Percentiles rank a stretch among this genome's conserved stretches.
Conservation (phyloP, 1,284 basidiomycete species). For the Violaceomyces palustris region DNA sequence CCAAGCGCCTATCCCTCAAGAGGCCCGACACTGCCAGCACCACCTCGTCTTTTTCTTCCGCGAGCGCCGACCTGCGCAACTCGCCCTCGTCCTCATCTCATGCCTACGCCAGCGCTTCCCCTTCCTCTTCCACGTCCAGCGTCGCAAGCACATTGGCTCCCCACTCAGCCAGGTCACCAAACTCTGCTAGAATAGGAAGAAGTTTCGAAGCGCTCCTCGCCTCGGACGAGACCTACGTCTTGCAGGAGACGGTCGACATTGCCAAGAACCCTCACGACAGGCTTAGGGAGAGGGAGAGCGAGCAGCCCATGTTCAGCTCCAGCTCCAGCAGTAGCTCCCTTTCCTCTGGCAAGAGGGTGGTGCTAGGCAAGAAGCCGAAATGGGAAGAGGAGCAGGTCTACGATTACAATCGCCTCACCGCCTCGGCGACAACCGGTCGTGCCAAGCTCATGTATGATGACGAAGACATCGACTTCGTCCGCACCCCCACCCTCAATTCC, state of each 20-base stretch:
- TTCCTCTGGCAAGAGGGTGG: too few relatives aligned
- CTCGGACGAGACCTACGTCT: slow-evolving; percentile 30
- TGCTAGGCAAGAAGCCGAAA: too few relatives aligned
- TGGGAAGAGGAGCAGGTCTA: too few relatives aligned
- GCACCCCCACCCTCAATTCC: too few relatives aligned
- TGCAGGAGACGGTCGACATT: slow-evolving; percentile 18
- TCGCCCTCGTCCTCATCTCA: slow-evolving; percentile 2
- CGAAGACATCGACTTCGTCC: too few relatives aligned
- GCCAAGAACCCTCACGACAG: too few relatives aligned
- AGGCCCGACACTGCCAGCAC: slow-evolving; percentile 14
- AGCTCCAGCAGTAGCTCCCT: too few relatives aligned
- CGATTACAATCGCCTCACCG: too few relatives aligned
- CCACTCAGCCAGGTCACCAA: slow-evolving; percentile 2
- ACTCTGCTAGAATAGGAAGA: slow-evolving; percentile 18
- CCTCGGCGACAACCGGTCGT: too few relatives aligned
- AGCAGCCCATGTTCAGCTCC: too few relatives aligned
- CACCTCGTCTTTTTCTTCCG: slow-evolving; percentile 10
- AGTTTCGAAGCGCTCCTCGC: slow-evolving; percentile 32
- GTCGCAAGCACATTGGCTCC: not conserved
- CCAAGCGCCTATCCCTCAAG: not conserved
- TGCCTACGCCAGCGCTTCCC: slow-evolving; percentile 3
- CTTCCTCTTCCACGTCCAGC: slow-evolving; percentile 1
- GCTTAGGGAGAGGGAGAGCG: too few relatives aligned
- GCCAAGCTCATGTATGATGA: too few relatives aligned
- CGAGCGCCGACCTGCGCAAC: slow-evolving; percentile 4